These are phyloP conservation scores for Chaetomium globosum DNA, from an alignment of 2,329 filamentous ascomycete genomes.

Conservation along the genomic window DNA sequence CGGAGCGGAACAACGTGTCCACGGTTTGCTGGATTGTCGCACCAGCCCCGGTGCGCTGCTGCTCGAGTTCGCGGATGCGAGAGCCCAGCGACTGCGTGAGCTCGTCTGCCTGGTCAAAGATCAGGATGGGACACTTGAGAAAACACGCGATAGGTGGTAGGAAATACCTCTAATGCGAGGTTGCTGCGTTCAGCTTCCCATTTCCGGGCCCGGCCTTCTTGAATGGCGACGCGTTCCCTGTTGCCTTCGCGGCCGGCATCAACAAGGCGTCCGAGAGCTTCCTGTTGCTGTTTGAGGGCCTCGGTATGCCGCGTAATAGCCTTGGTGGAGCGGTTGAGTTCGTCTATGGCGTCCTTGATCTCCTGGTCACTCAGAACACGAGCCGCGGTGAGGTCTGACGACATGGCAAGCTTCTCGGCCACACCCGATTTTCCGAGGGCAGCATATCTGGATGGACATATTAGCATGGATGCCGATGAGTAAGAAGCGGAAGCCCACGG, in stretches of 20 bases:
- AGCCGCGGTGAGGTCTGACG: slow-evolving; percentile 51
- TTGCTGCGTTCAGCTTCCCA: slow-evolving; percentile 48
- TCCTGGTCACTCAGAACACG: slow-evolving; percentile 62
- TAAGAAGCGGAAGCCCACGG: slow-evolving; percentile 34
- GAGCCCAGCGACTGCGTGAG: slow-evolving; percentile 52
- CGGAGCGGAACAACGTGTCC: slow-evolving; percentile 56
- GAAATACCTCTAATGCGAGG: slow-evolving; percentile 48
- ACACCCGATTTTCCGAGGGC: slow-evolving; percentile 53
- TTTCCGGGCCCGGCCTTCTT: slow-evolving; percentile 45
- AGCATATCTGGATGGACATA: slow-evolving; percentile 50
- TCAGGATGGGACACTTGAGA: slow-evolving; percentile 10
- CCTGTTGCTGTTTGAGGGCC: slow-evolving; percentile 62
- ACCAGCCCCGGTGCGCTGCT: slow-evolving; percentile 52
- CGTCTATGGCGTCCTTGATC: slow-evolving; percentile 61
- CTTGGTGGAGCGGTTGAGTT: slow-evolving; percentile 65
- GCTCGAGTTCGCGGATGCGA: slow-evolving; percentile 53
- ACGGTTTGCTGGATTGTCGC: slow-evolving; percentile 53
- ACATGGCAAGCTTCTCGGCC: slow-evolving; percentile 50
- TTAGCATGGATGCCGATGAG: not conserved
- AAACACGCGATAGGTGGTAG: too few species aligned
- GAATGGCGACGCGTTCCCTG: slow-evolving; percentile 43
- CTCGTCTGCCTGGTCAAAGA: slow-evolving; percentile 49
- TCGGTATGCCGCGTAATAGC: slow-evolving; percentile 67
- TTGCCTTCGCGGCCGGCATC: slow-evolving; percentile 46
- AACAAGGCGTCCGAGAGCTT: slow-evolving; percentile 58